Percentiles rank a stretch among this genome's conserved stretches.
Evolutionary conservation across 2,329 filamentous ascomycete genomes (phyloP).

Genomic region (Aspergillus clavatus): DNA sequence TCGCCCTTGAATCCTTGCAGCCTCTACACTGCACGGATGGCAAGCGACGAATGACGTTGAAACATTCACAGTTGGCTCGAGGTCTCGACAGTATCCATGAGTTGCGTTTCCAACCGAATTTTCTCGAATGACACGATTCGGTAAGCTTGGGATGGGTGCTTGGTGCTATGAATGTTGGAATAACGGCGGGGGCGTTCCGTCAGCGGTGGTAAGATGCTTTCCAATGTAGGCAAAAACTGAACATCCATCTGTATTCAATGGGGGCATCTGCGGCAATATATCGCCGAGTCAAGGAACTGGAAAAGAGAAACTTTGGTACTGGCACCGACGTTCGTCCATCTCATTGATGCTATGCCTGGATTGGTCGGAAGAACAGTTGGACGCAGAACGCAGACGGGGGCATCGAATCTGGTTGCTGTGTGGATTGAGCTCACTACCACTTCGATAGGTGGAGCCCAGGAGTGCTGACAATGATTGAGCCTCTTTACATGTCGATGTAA

Average conservation of each 20-base stretch:
- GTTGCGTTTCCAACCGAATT: too few relatives aligned
- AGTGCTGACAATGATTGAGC: neutral
- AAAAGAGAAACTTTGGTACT: neutral
- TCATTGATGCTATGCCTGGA: neutral
- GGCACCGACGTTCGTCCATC: neutral
- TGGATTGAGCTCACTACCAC: neutral
- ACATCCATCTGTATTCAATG: neutral
- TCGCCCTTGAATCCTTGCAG: neutral
- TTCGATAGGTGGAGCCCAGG: neutral
- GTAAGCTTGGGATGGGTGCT: too few relatives aligned
- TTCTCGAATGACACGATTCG: too few relatives aligned
- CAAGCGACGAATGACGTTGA: neutral
- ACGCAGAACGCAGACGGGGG: too few relatives aligned
- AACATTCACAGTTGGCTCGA: too few relatives aligned
- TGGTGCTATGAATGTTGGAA: neutral
- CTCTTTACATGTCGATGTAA: neutral
- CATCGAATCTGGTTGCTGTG: neutral
- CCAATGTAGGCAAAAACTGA: neutral
- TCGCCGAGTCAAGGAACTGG: neutral
- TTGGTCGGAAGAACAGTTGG: neutral
- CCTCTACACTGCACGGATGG: neutral
- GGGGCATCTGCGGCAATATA: neutral
- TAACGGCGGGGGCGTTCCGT: neutral
- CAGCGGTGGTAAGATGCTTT: neutral
- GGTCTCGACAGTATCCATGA: too few relatives aligned